Evolutionary conservation across 208 protist species (phyloP).

Genomic region (Spongospora subterranea): DNA sequence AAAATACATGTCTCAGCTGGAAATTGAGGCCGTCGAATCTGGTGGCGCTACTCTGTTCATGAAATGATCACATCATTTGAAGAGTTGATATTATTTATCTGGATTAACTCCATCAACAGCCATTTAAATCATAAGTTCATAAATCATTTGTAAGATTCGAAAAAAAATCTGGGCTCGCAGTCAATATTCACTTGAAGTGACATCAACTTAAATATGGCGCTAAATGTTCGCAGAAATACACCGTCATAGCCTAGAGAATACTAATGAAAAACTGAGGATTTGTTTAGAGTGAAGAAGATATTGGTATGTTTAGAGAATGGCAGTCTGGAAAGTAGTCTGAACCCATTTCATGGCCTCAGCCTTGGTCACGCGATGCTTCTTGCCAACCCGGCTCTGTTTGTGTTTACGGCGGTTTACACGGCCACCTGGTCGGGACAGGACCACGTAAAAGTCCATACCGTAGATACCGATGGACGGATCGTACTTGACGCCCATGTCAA

Average conservation of each 20-base stretch:
- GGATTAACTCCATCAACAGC: no score
- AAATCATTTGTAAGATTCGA: no score
- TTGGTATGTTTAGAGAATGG: conserved; percentile 63
- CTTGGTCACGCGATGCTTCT: conserved; percentile 90
- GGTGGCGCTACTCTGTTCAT: conserved; percentile 29
- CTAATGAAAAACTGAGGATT: background rate
- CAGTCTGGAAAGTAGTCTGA: conserved; percentile 95
- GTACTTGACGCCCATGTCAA: conserved; percentile 99
- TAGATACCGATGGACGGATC: conserved; percentile 98
- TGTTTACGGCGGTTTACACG: conserved; percentile 89
- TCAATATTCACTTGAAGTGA: no score
- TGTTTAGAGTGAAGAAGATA: conserved; percentile 48
- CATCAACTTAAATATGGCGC: no score
- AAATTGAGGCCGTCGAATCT: conserved; percentile 40
- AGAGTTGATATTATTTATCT: no score
- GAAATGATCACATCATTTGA: no score
- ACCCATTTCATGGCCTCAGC: conserved; percentile 99
- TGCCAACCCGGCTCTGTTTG: conserved; percentile 85
- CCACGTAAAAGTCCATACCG: conserved; percentile 96
- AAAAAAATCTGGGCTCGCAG: no score
- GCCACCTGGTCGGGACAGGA: conserved; percentile 94
- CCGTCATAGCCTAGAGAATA: no score
- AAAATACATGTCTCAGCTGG: background rate
- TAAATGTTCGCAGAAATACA: background rate
- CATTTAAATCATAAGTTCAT: no score